phyloP scores from a whole-genome alignment of 306 rosid genomes.

The Cicer cuneatum region DNA sequence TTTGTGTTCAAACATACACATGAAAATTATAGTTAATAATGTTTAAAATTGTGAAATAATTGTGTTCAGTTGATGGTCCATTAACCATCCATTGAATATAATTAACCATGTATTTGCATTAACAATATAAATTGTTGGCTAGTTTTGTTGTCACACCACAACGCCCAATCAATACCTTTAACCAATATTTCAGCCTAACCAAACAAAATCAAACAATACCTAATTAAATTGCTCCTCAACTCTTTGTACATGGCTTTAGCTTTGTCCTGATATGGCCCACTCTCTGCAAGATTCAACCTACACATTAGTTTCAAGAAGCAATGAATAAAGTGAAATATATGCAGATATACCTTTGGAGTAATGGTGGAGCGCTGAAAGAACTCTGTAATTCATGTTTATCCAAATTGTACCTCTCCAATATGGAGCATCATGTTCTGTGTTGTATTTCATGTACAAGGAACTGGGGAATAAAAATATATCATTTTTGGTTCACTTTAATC shows the following conservation, averaged over 20 bases:
- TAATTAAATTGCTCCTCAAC: constrained; percentile 76
- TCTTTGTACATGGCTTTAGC: constrained; percentile 70
- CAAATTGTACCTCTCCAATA: constrained; percentile 96
- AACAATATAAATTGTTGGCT: too few relatives aligned
- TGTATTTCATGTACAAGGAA: constrained; percentile 86
- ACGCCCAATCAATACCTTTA: neutral
- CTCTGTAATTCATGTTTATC: constrained; percentile 79
- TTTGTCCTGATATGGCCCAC: constrained; percentile 73
- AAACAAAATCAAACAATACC: constrained; percentile 59
- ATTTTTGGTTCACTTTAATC: constrained; percentile 32
- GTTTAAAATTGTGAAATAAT: too few relatives aligned
- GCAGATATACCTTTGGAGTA: constrained; percentile 78
- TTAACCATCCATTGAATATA: too few relatives aligned
- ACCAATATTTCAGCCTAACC: neutral
- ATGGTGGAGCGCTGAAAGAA: constrained; percentile 88
- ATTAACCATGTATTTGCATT: too few relatives aligned
- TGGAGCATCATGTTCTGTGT: constrained; percentile 89
- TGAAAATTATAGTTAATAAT: too few relatives aligned
- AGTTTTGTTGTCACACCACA: too few relatives aligned
- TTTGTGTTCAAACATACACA: too few relatives aligned
- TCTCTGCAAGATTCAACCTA: constrained; percentile 55
- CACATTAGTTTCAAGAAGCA: constrained; percentile 28
- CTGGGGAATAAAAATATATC: constrained; percentile 45
- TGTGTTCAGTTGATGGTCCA: too few relatives aligned
- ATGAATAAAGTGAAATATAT: neutral